Base-by-base conservation (phyloP, 2,329 filamentous ascomycete genomes). In the Thelonectria blattea region DNA sequence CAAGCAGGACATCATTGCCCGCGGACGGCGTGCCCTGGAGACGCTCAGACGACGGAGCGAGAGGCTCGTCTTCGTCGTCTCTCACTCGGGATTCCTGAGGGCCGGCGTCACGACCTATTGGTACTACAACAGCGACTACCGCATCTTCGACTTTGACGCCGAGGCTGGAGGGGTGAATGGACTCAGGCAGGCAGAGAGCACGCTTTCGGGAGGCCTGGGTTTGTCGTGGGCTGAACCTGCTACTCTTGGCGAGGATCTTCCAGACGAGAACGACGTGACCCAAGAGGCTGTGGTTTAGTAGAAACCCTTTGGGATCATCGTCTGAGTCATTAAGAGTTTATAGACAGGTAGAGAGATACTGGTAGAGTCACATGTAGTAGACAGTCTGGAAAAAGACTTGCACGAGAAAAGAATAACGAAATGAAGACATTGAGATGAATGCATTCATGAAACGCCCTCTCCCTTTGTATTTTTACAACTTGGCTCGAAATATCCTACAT, bases 81-180 rank as follows among this genome's bases (percentile, higher is more conserved):
- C 84, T 2, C 88, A 90, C 74, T 86, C 87, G 2, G 86, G 82
- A 0, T 90, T 90, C 71, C 67, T 90, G 62, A 76, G 87, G n/a
- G 72, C 79, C 3, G 85, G 81, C 9, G 81, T 90, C 8, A 81
- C 79, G 9, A 83, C 85, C 2, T 78, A 77, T 64, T 83, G 78
- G 76, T 87, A 79, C 67, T 83, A 82, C 70, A 90, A 90, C 63
- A 84, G 83, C 11, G 88, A 90, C 67, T 90, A 86, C 72, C 81
- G 88, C 12, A 76, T 89, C 30, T 90, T 89, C 67, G 80, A 85
- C 17, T 86, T 87, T 64, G 78, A 71, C 11, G 60, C 61, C 9
- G 71, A 62, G 1, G 63, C 73, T 2, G 74, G 74, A 5, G 74
- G 71, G 3, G 58, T 66, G 52, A 68, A 63, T 27, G 54, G 54